Base-by-base conservation (phyloP, 2,329 filamentous ascomycete species). In the Beauveria sp. region DNA sequence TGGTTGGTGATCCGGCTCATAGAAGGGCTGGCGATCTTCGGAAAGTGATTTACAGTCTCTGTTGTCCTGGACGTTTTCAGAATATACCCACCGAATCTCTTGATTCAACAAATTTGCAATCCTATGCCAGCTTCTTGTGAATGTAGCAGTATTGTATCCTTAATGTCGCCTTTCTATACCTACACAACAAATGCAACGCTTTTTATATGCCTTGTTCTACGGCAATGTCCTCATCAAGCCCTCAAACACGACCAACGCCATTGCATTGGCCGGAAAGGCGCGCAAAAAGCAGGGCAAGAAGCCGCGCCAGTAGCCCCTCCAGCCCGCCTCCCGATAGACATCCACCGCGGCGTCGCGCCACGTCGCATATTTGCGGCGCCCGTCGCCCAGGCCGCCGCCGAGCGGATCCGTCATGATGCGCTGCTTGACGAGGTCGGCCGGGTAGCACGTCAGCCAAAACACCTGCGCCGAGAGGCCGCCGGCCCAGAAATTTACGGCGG, bases 401-500 rank as follows among this genome's bases (percentile, higher is more conserved):
- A 98, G 77, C 5, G 90, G 87, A 75, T 98, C 95, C 16, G 93
- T 97, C 95, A 99, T 98, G 72, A 99, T 89, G 38, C 92, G 83
- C 79, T 98, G 93, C 81, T 98, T 98, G 61, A 98, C 87, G 24
- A 97, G 90, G 72, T 98, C 93, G 53, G 86, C 90, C 1, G 95
- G 93, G 72, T 98, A 98, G 66, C 89, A 90, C 20, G 89, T 91
- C 49, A 96, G 74, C 95, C 95, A 99, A 72, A 97, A 99, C 18
- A 96, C 77, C 79, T 99, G 95, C 0, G 95, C 95, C 53, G 89
- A 93, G 57, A 98, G 77, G 0, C 95, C 95, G 3, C 95, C 95
- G 0, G 95, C 93, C 93, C 93, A 98, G 78, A 99, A 99, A 73
- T 98, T 98, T 70, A 98, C 82, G 1, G 87, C 87, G 0, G 95